A percentile compares a stretch with the other conserved stretches of the same genome.
Conservation (phyloP, 1,284 basidiomycete species). For the Volvariella surrecta region DNA sequence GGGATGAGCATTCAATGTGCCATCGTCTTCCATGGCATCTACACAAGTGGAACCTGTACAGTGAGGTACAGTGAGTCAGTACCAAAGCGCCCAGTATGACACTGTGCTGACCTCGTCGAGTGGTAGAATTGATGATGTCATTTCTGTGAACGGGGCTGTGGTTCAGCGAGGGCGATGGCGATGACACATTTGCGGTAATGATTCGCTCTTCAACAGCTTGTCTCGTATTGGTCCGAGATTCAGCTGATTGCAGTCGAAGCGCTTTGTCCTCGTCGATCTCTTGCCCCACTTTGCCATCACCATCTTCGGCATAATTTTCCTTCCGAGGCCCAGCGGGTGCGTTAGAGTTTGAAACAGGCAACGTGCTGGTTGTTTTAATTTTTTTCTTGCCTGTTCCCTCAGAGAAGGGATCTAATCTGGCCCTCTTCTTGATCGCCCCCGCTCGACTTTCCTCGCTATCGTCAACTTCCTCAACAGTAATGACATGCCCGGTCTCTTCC, state of each 20-base stretch:
- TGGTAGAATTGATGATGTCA: constrained; percentile 14
- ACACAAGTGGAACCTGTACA: no score
- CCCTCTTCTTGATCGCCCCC: constrained; percentile 47
- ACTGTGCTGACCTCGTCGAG: constrained; percentile 9
- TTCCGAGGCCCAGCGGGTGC: no score
- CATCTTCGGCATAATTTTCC: no score
- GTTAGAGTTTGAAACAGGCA: no score
- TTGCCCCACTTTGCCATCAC: no score
- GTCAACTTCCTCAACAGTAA: constrained; percentile 22
- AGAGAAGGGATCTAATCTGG: constrained; percentile 47
- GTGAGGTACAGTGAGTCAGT: no score
- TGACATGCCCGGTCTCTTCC: constrained; percentile 22
- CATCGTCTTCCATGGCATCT: no score
- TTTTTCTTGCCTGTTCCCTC: constrained; percentile 14
- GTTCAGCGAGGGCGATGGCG: constrained; percentile 1
- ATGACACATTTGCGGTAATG: constrained; percentile 1
- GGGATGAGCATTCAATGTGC: no score
- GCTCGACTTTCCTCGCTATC: constrained; percentile 51
- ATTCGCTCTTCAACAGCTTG: not conserved
- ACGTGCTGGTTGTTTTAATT: not conserved
- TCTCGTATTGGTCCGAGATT: no score
- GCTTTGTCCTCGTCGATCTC: no score
- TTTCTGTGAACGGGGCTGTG: not conserved
- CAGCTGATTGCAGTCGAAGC: no score
- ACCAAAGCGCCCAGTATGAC: no score